Evolutionary conservation across 2,329 filamentous ascomycete species (phyloP), one percentile per base, ranked within the genome.

Genomic region (Pseudocercospora fuligena): DNA sequence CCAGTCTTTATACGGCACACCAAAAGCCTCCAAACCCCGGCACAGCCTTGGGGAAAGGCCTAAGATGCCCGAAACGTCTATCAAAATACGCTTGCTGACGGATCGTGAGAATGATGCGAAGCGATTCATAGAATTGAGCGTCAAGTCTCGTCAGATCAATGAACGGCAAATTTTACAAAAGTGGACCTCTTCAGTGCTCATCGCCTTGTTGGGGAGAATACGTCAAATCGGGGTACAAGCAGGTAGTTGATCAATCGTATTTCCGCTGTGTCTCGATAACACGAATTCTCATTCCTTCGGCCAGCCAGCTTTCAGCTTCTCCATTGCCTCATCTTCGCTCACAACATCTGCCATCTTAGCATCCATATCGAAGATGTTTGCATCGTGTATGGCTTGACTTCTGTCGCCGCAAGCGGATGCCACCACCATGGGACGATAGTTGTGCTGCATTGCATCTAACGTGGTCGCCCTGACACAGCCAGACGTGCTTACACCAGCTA

Each of bases 311-410:
- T 25, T 51, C 62, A 68, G 36, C 40, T 68, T 60, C 58, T 68
- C 66, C 11, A 70, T 33, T 21, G 72, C 70, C 57, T 73, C 71
- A 8, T 64, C 59, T 60, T 70, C 68, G 29, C 49, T 46, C 16
- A 74, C 72, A 19, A 73, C 72, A 66, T 74, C 72, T 36, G 67
- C 72, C 58, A 73, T 66, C 61, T 74, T 74, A 9, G 71, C 71
- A 66, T 73, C 67, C 70, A 74, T 70, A 66, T 73, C 72, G 66
- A 72, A 71, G n/a, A 74, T 25, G 61, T 74, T 73, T 27, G 70
- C 70, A 57, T 72, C 66, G 46, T 74, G 72, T 36, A 74, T 72
- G 14, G 57, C 67, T 33, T 57, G 21, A 59, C 65, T 72, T 9
- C 72, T 61, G 62, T 74, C 72, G 23, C 72, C 70, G 61, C 72